A percentile compares a stretch with the other conserved stretches of the same genome.
Evolutionary conservation across 192 early-diverging fungal genomes (phyloP).

Genomic region (Chytriomyces hyalinus): DNA sequence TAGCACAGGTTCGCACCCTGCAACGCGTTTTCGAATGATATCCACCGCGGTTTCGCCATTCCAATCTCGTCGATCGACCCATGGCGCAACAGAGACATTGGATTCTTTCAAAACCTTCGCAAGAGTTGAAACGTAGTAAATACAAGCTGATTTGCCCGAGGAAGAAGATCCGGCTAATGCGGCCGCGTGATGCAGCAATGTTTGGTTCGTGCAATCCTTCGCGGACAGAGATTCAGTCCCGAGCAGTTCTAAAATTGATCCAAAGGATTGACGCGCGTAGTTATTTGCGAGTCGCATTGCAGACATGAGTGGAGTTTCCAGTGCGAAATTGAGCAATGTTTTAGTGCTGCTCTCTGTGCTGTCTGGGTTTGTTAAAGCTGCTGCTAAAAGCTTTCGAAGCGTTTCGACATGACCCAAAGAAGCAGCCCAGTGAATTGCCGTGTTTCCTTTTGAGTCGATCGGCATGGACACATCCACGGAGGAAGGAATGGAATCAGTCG

Average conservation of each 20-base stretch:
- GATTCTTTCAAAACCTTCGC: too few relatives aligned
- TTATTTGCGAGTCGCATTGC: constrained; percentile 15
- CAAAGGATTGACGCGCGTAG: background rate
- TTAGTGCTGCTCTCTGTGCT: background rate
- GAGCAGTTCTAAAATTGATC: constrained; percentile 3
- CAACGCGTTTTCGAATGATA: background rate
- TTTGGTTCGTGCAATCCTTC: constrained; percentile 4
- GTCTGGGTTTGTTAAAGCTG: background rate
- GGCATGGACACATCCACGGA: background rate
- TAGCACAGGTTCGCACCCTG: constrained; percentile 7
- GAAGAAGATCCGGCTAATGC: background rate
- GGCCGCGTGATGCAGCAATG: constrained; percentile 26
- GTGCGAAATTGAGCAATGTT: background rate
- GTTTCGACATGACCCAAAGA: constrained; percentile 16
- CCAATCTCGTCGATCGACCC: constrained; percentile 17
- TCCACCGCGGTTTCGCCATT: constrained; percentile 13
- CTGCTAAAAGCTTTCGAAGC: background rate
- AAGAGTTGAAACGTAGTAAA: too few relatives aligned
- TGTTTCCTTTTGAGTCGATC: constrained; percentile 26
- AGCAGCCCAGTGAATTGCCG: constrained; percentile 33
- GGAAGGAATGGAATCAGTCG: background rate
- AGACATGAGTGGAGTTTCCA: constrained; percentile 25
- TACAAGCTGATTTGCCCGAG: too few relatives aligned
- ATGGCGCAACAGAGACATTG: too few relatives aligned
- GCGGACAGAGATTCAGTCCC: background rate